Evolutionary conservation across 1,139 yeast genomes (phyloP).

Genomic region (Saccharomyces hybrid): DNA sequence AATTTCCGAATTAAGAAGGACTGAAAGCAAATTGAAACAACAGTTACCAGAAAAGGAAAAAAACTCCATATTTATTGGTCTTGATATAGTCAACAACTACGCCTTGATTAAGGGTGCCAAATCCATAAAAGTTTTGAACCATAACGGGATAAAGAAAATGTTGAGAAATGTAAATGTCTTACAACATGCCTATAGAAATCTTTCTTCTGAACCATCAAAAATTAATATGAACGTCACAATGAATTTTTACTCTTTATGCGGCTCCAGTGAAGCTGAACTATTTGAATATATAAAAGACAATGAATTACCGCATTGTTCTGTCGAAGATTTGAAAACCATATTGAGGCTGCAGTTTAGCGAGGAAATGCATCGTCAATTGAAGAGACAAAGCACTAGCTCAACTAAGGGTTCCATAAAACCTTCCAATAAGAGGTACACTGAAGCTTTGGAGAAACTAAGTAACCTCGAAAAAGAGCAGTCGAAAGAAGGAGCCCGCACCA

Average conservation of each 20-base stretch:
- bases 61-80: slow-evolving; percentile 39
- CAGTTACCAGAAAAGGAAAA: slow-evolving; percentile 30
- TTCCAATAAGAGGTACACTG: slow-evolving; percentile 20
- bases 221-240: slow-evolving; percentile 54
- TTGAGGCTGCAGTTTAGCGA: slow-evolving; percentile 45
- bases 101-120: slow-evolving; percentile 56
- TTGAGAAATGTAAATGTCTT: slow-evolving; percentile 62
- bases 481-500: background rate
- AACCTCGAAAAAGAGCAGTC: slow-evolving; percentile 1
- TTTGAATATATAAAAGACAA: slow-evolving; percentile 29
- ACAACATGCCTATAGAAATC: slow-evolving; percentile 67
- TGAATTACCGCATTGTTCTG: slow-evolving; percentile 28
- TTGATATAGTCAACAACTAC: slow-evolving; percentile 50
- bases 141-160: slow-evolving; percentile 60
- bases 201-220: slow-evolving; percentile 49
- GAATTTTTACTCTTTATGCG: slow-evolving; percentile 47
- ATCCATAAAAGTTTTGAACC: slow-evolving; percentile 48
- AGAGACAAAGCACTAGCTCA: slow-evolving; percentile 14
- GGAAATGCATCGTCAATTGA: slow-evolving; percentile 26
- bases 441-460: slow-evolving; percentile 20
- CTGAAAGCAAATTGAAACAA: slow-evolving; percentile 26
- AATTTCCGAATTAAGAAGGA: slow-evolving; percentile 24
- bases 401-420: slow-evolving; percentile 17
- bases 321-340: slow-evolving; percentile 33
- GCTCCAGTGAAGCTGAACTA: slow-evolving; percentile 18